Evolutionary conservation across 148 eudicot species (phyloP).

Genomic region (Heliamphora exappendiculata): DNA sequence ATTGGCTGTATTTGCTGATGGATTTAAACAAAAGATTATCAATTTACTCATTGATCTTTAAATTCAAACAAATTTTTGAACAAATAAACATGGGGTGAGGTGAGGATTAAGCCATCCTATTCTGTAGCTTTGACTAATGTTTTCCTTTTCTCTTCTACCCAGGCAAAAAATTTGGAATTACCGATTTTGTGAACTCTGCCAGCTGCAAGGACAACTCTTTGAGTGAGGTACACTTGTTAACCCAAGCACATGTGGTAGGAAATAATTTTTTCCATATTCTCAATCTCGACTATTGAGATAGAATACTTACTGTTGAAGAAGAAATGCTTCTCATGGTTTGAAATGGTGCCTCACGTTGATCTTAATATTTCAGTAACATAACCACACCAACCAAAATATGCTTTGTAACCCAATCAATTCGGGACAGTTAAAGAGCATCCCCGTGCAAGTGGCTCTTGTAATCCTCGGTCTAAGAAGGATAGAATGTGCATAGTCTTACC

Average conservation of each 20-base stretch:
- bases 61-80: neutral
- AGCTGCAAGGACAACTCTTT: slow-evolving; percentile 37
- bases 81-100: too few relatives aligned
- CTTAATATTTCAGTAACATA: neutral
- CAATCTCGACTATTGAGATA: neutral
- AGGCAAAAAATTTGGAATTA: slow-evolving; percentile 78
- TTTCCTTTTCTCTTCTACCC: slow-evolving; percentile 1
- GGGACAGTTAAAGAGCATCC: too few relatives aligned
- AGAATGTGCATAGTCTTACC: too few relatives aligned
- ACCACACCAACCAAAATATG: too few relatives aligned
- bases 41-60: neutral
- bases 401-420: too few relatives aligned
- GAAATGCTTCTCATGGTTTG: neutral
- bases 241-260: neutral
- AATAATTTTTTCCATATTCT: neutral
- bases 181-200: slow-evolving; percentile 63
- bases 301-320: neutral
- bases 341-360: slow-evolving; percentile 1
- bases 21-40: neutral
- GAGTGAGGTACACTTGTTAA: slow-evolving; percentile 50
- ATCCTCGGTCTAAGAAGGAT: too few relatives aligned
- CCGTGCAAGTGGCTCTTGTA: too few relatives aligned
- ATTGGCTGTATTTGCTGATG: neutral
- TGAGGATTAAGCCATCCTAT: neutral
- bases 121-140: neutral